Conservation (phyloP, 108 stramenopile genomes). For the Epithemia pelagica region DNA sequence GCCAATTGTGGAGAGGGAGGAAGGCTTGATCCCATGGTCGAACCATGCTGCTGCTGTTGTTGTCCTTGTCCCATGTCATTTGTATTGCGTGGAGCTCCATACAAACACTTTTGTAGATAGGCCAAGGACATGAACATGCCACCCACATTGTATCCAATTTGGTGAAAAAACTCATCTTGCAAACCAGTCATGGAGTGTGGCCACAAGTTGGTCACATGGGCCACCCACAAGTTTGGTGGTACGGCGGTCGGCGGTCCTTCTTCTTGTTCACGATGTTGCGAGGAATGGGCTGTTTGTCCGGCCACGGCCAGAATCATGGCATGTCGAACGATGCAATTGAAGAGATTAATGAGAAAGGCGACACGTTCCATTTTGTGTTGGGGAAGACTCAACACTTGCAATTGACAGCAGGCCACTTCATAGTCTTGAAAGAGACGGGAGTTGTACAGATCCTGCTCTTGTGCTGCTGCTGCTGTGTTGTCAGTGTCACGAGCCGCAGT, state of each 20-base stretch:
- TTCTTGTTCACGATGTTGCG: not conserved
- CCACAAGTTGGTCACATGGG: not conserved
- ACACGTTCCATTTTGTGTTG: not conserved
- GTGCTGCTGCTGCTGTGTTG: not conserved
- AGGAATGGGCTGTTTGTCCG: not conserved
- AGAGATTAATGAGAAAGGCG: conserved; percentile 10
- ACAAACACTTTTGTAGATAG: not conserved
- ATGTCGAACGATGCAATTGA: conserved; percentile 12
- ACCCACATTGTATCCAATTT: conserved; percentile 10
- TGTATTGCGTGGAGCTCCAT: too few species aligned
- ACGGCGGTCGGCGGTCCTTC: not conserved
- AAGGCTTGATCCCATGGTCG: not conserved
- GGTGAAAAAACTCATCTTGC: not conserved
- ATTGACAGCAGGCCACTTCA: conserved; percentile 4
- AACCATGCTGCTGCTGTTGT: not conserved
- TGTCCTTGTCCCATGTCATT: too few species aligned
- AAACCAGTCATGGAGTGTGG: not conserved
- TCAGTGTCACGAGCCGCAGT: not conserved
- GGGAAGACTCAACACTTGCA: conserved; percentile 6
- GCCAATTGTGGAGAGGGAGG: not conserved
- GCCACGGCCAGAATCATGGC: conserved; percentile 2
- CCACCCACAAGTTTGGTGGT: not conserved
- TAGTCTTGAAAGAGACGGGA: not conserved
- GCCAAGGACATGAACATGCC: not conserved
- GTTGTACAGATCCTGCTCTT: not conserved